phyloP scores from a whole-genome alignment of 2,329 filamentous ascomycete genomes.

The Aotearoamyces nothofagi region DNA sequence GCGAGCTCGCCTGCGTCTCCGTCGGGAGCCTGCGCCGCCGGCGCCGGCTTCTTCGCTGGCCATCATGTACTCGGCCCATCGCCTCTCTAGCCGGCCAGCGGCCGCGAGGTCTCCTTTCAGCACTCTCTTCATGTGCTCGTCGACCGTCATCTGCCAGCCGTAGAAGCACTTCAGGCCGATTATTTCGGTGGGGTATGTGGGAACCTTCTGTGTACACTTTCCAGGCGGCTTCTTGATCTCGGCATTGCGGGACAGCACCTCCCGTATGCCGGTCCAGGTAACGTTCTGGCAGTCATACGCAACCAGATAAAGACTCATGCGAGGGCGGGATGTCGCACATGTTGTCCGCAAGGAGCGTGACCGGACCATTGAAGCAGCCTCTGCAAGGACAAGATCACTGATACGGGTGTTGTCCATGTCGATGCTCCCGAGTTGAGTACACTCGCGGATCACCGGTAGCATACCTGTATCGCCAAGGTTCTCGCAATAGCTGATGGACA shows the following conservation, averaged over 20 bases:
- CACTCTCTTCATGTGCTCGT: slow-evolving; percentile 83
- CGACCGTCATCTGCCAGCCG: slow-evolving; percentile 86
- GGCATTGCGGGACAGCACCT: slow-evolving; percentile 74
- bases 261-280: slow-evolving; percentile 81
- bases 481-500: slow-evolving; percentile 86
- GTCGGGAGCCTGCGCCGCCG: slow-evolving; percentile 46
- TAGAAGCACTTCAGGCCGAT: slow-evolving; percentile 89
- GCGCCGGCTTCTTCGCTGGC: slow-evolving; percentile 70
- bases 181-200: slow-evolving; percentile 55
- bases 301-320: slow-evolving; percentile 52
- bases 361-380: slow-evolving; percentile 70
- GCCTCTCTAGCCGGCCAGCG: slow-evolving; percentile 68
- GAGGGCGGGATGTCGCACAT: slow-evolving; percentile 12
- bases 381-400: slow-evolving; percentile 70
- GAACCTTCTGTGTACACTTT: slow-evolving; percentile 2
- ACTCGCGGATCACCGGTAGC: slow-evolving; percentile 66
- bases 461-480: slow-evolving; percentile 70
- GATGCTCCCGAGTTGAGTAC: slow-evolving; percentile 50
- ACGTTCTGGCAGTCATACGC: slow-evolving; percentile 87
- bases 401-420: slow-evolving; percentile 91
- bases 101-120: slow-evolving; percentile 59
- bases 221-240: slow-evolving; percentile 40
- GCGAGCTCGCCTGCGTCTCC: slow-evolving; percentile 61
- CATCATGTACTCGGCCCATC: slow-evolving; percentile 93
- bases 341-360: slow-evolving; percentile 32